Percentiles rank a stretch among this genome's conserved stretches.
phyloP scores from a whole-genome alignment of 2,329 filamentous ascomycete species.

The Sarocladiaceae sp. region DNA sequence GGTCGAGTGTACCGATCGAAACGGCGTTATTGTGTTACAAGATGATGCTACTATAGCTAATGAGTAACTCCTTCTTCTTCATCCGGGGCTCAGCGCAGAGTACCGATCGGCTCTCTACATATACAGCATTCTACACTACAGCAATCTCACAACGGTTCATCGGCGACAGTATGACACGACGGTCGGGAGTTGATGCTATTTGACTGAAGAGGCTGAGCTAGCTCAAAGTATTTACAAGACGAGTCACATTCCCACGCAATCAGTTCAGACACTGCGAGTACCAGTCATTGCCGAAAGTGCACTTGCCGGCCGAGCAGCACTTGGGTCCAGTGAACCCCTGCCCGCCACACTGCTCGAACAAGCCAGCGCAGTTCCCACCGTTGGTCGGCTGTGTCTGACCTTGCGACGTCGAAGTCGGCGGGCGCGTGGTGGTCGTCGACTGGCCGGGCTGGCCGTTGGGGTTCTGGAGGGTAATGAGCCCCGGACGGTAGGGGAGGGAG shows the following conservation, averaged over 20 bases:
- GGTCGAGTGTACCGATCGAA: not conserved
- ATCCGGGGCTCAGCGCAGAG: no score
- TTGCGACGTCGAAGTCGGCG: not conserved
- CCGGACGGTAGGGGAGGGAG: slow-evolving; percentile 4
- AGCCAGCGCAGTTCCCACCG: slow-evolving; percentile 1
- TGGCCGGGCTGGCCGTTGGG: slow-evolving; percentile 2
- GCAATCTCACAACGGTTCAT: no score
- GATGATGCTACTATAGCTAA: no score
- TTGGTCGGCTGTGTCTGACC: not conserved
- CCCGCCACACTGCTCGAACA: slow-evolving; percentile 14
- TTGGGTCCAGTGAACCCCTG: slow-evolving; percentile 15
- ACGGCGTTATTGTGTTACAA: not conserved
- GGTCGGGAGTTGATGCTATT: no score
- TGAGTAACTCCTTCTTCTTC: no score
- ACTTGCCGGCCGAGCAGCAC: slow-evolving; percentile 15
- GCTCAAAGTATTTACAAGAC: no score
- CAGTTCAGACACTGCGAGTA: slow-evolving; percentile 15
- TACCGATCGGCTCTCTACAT: no score
- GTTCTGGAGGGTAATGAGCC: slow-evolving; percentile 10
- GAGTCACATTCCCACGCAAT: no score
- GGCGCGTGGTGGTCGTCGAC: not conserved
- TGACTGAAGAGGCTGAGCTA: no score
- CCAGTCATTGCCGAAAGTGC: slow-evolving; percentile 15
- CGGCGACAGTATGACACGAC: no score
- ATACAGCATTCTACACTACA: no score